Base-by-base conservation (phyloP, 495 filamentous ascomycete species). In the Chaetomidium leptoderma region DNA sequence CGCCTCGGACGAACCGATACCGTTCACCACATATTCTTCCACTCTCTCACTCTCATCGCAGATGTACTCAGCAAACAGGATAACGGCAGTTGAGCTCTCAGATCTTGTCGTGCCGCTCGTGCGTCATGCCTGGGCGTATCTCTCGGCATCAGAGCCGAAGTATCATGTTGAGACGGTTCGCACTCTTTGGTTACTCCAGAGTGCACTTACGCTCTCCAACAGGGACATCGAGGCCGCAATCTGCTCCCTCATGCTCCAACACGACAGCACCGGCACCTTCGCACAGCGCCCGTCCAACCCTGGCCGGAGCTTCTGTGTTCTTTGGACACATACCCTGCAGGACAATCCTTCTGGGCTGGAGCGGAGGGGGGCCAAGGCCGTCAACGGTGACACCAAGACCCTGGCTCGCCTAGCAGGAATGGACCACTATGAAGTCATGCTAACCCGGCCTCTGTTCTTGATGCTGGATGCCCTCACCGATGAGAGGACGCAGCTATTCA, bases 131-230 rank as follows among this genome's bases (percentile, higher is more conserved):
- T 97, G 92, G 92, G 61, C 73, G 24, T 91, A 87, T 66, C 74
- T 97, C 33, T 89, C 90, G 0, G 85, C 89, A 23, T 73, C 85
- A 19, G 86, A 85, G 55, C 92, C 91, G 0, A 95, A 95, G 65
- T 92, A 92, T 61, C 93, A 96, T 67, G 90, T 97, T 23, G 92
- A 97, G 70, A 84, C 90, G 33, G 89, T 95, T 45, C 86, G 88
- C 48, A 88, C 84, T 59, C 72, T 97, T 14, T 95, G 92, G 88
- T 83, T 88, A 48, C 73, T 97, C 42, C 90, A 97, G 62, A 82
- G 82, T 0, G 80, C 73, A 9, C 66, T 83, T 10, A 69, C 73
- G n/a, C 61, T 66, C 0, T 69, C 70, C 0, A 80, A 77, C 54
- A 72, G 75, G 32, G 79, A 82, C 26, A 82, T 96, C 16, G 92